phyloP scores from a whole-genome alignment of 352 stramenopile species.

The Pythium rishiriense region DNA sequence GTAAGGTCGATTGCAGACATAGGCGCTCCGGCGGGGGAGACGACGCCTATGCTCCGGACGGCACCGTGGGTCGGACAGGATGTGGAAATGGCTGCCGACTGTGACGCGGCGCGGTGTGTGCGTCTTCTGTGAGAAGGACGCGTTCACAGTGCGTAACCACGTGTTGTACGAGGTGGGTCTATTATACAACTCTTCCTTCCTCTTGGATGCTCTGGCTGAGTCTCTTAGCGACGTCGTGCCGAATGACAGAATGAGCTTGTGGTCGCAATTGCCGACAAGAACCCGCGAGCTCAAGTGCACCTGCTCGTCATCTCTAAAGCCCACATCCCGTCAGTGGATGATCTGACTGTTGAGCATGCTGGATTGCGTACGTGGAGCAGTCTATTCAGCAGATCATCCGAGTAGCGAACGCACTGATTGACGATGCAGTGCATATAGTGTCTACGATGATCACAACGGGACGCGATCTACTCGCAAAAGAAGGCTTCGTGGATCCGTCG shows the following conservation, averaged over 20 bases:
- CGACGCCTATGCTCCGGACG: constrained; percentile 1
- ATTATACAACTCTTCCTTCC: background rate
- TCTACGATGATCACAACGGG: constrained; percentile 59
- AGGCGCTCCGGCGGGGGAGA: constrained; percentile 6
- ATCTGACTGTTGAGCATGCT: constrained; percentile 41
- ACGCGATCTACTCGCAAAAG: constrained; percentile 43
- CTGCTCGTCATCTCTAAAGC: constrained; percentile 63
- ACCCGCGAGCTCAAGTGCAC: constrained; percentile 53
- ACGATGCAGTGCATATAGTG: constrained; percentile 29
- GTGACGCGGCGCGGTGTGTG: constrained; percentile 31
- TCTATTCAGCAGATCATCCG: background rate
- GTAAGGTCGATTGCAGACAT: constrained; percentile 13
- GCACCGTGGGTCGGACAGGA: too few species aligned
- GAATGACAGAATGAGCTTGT: constrained; percentile 48
- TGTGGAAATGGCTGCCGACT: constrained; percentile 18
- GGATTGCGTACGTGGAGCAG: constrained; percentile 39
- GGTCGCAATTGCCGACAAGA: constrained; percentile 61
- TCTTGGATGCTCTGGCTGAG: background rate
- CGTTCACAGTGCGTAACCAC: constrained; percentile 43
- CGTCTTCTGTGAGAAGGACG: constrained; percentile 56
- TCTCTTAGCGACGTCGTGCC: background rate
- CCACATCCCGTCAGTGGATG: constrained; percentile 58
- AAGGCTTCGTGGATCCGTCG: constrained; percentile 36
- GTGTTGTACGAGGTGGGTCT: constrained; percentile 56
- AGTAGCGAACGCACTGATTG: background rate